These are phyloP conservation scores for Rhytidiadelphus loreus DNA, from an alignment of 225 moss, liverwort and hornwort species.

Conservation along the genomic window DNA sequence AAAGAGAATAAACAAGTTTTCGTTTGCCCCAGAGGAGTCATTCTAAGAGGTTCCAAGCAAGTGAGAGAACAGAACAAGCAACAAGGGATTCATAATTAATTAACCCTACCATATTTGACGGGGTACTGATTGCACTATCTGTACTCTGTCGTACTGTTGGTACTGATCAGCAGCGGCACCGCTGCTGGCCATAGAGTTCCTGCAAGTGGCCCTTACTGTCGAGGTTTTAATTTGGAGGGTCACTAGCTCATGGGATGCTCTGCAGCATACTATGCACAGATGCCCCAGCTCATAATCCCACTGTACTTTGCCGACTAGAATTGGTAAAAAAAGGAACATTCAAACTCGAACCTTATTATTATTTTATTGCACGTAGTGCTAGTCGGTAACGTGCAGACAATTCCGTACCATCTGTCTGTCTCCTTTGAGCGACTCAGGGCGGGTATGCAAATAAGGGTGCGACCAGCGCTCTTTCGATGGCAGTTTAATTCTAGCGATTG, in stretches of 20 bases:
- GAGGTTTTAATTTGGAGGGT: neutral
- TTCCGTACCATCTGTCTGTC: neutral
- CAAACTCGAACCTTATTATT: neutral
- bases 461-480: too few species aligned
- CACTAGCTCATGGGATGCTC: neutral
- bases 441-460: neutral
- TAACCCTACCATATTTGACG: neutral
- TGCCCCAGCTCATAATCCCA: too few species aligned
- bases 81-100: neutral
- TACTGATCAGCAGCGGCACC: neutral
- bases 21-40: neutral
- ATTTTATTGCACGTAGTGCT: neutral
- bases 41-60: neutral
- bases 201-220: neutral
- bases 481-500: neutral
- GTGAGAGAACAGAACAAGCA: neutral
- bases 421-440: too few species aligned
- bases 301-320: neutral
- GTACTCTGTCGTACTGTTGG: neutral
- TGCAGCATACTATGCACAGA: neutral
- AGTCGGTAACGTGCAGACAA: neutral
- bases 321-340: neutral
- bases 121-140: too few species aligned
- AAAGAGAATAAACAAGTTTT: neutral
- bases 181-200: neutral